Percentiles rank a stretch among this genome's conserved stretches.
Conservation (phyloP, 164 flowering plant genomes). For the Vitis rotundifolia region DNA sequence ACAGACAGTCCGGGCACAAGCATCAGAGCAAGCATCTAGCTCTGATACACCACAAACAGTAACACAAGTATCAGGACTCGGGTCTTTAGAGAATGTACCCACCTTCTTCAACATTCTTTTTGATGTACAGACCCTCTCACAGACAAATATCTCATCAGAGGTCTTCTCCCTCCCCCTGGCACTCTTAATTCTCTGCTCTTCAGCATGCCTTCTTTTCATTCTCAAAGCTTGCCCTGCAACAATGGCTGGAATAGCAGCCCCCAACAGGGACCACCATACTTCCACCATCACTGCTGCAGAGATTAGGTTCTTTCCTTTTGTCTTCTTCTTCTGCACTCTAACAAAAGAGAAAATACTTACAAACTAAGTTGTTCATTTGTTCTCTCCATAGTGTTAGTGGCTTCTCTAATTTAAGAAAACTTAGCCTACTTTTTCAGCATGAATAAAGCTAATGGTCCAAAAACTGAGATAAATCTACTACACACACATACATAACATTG, state of each 20-base stretch:
- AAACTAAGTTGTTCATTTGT: too few species aligned
- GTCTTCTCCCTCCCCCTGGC: conserved; percentile 82
- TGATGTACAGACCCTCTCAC: conserved; percentile 92
- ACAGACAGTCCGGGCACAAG: conserved; percentile 89
- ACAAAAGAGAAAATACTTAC: too few species aligned
- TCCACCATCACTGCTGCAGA: conserved; percentile 68
- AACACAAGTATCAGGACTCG: conserved; percentile 77
- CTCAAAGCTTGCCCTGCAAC: conserved; percentile 71
- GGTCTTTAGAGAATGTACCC: conserved; percentile 84
- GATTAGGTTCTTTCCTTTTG: background rate
- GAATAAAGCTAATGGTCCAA: too few species aligned
- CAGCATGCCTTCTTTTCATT: conserved; percentile 57
- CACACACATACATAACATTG: too few species aligned
- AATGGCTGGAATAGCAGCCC: conserved; percentile 59
- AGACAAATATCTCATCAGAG: conserved; percentile 82
- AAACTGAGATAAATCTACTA: too few species aligned
- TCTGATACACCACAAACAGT: conserved; percentile 90
- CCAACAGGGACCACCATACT: conserved; percentile 74
- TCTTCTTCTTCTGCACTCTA: background rate
- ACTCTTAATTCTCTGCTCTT: conserved; percentile 67
- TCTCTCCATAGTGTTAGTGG: too few species aligned
- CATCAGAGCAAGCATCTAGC: conserved; percentile 90
- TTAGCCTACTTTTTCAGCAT: too few species aligned
- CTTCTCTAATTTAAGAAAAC: too few species aligned
- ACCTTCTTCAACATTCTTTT: conserved; percentile 90